These are phyloP conservation scores for Xylaria castorea DNA, from an alignment of 495 filamentous ascomycete species.

Conservation along the genomic window DNA sequence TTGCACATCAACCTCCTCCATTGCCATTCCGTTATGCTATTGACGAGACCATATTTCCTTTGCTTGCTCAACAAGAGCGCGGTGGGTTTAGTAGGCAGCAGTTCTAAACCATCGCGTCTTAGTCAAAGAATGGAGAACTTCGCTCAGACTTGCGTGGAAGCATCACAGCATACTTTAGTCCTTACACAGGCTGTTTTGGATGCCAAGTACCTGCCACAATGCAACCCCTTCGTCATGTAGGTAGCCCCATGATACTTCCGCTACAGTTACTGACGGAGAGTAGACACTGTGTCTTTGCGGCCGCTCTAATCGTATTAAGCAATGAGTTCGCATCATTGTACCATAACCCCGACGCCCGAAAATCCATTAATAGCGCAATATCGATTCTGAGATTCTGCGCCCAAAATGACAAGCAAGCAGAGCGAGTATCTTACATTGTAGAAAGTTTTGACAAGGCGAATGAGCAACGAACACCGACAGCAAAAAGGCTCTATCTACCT, in stretches of 20 bases:
- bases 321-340: conserved; percentile 74
- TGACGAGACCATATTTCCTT: conserved; percentile 76
- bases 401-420: conserved; percentile 68
- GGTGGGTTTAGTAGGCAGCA: conserved; percentile 43
- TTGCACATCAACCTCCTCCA: conserved; percentile 74
- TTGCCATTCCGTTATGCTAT: conserved; percentile 74
- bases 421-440: conserved; percentile 68
- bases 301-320: conserved; percentile 69
- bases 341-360: conserved; percentile 59
- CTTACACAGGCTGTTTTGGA: conserved; percentile 65
- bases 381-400: conserved; percentile 67
- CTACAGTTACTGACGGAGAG: conserved; percentile 9
- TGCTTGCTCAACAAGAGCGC: conserved; percentile 49
- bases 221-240: conserved; percentile 73
- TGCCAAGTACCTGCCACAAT: conserved; percentile 65
- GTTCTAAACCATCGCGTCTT: conserved; percentile 36
- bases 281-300: conserved; percentile 75
- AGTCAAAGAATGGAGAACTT: conserved; percentile 65
- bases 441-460: conserved; percentile 62
- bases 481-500: conserved; percentile 32
- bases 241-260: conserved; percentile 28
- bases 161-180: conserved; percentile 70
- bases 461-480: conserved; percentile 21
- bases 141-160: conserved; percentile 72
- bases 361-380: conserved; percentile 64